Evolutionary conservation across 768 basidiomycete species (phyloP).

Genomic region (Hemileccinum impolitum): DNA sequence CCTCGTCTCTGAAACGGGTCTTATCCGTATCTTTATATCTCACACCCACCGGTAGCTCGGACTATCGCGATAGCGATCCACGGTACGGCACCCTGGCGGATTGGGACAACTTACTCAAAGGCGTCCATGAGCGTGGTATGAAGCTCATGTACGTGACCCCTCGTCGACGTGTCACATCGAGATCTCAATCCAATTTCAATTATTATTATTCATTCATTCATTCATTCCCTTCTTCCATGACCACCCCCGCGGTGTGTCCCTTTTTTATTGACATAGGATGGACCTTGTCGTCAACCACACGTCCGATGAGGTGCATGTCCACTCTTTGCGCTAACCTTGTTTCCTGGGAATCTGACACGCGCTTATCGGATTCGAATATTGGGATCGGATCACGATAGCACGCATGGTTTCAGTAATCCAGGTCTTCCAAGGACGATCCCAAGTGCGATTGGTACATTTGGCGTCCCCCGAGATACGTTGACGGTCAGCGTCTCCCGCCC

Average conservation of each 20-base stretch:
- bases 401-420: slow-evolving; percentile 66
- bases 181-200: slow-evolving; percentile 1
- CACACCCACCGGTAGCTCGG: slow-evolving; percentile 47
- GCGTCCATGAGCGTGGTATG: slow-evolving; percentile 60
- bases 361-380: too few species aligned
- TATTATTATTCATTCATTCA: not conserved
- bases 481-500: slow-evolving; percentile 56
- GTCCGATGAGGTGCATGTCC: slow-evolving; percentile 51
- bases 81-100: slow-evolving; percentile 62
- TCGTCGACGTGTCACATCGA: slow-evolving; percentile 13
- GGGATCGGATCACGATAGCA: slow-evolving; percentile 40
- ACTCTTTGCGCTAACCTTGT: not conserved
- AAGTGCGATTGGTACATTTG: slow-evolving; percentile 80
- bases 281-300: slow-evolving; percentile 77
- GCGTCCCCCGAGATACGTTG: slow-evolving; percentile 54
- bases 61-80: slow-evolving; percentile 62
- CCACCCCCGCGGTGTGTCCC: slow-evolving; percentile 7
- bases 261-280: slow-evolving; percentile 45
- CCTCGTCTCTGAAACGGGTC: slow-evolving; percentile 5
- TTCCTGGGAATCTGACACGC: slow-evolving; percentile 4
- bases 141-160: slow-evolving; percentile 54
- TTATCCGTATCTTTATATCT: slow-evolving; percentile 8
- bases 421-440: slow-evolving; percentile 44
- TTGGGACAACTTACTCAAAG: slow-evolving; percentile 53
- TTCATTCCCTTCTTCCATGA: not conserved